Evolutionary conservation across 2,329 filamentous ascomycete species (phyloP).

Genomic region (Aschersonia sp.): DNA sequence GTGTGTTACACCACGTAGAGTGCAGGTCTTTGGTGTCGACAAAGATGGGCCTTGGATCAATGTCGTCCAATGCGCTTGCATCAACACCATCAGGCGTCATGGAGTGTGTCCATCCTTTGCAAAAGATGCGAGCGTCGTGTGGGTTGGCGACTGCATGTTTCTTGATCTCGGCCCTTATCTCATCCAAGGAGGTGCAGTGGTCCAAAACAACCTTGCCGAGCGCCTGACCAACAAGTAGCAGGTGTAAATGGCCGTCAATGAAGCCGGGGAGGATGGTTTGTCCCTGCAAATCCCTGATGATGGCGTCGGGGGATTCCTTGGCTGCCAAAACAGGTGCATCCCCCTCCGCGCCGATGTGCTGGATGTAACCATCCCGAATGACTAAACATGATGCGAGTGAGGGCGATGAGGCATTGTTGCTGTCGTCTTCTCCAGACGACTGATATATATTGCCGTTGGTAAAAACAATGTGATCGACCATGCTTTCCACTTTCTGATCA

Average conservation of each 20-base stretch:
- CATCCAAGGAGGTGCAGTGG: conserved; percentile 29
- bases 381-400: conserved; percentile 14
- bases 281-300: conserved; percentile 14
- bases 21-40: conserved; percentile 43
- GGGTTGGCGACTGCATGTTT: conserved; percentile 31
- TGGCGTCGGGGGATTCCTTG: conserved; percentile 8
- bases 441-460: conserved; percentile 10
- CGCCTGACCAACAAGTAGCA: conserved; percentile 38
- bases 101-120: conserved; percentile 40
- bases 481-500: neutral
- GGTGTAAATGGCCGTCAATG: conserved; percentile 42
- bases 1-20: conserved; percentile 39
- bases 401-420: neutral
- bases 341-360: conserved; percentile 16
- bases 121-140: conserved; percentile 32
- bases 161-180: conserved; percentile 32
- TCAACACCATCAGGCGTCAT: conserved; percentile 30
- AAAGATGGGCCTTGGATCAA: conserved; percentile 40
- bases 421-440: conserved; percentile 1
- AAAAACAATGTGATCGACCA: conserved; percentile 5
- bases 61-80: conserved; percentile 29
- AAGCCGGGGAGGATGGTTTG: conserved; percentile 36
- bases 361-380: conserved; percentile 18
- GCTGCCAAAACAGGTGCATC: conserved; percentile 11
- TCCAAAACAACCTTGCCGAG: conserved; percentile 35